Evolutionary conservation across 768 basidiomycete genomes (phyloP).

Genomic region (Tephrocybe sp.): DNA sequence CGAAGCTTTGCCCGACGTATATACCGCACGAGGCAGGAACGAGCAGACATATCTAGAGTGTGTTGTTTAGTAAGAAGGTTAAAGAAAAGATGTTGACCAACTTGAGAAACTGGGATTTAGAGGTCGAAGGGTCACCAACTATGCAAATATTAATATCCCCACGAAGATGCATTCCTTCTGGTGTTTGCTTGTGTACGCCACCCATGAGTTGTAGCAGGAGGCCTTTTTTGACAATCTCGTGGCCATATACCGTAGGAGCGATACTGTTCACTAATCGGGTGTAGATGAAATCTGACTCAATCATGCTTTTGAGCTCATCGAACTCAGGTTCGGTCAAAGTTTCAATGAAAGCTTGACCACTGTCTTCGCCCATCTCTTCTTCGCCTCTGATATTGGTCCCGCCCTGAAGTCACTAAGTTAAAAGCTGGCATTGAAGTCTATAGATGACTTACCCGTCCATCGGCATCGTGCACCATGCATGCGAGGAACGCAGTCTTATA

Average conservation of each 20-base stretch:
- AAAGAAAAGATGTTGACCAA: conserved; percentile 35
- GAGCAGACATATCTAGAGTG: conserved; percentile 86
- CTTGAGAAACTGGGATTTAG: conserved; percentile 99
- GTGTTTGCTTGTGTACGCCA: conserved; percentile 95
- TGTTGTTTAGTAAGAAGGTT: neutral
- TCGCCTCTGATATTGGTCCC: conserved; percentile 91
- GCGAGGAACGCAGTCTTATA: conserved; percentile 99
- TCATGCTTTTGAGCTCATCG: conserved; percentile 93
- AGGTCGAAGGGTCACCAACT: conserved; percentile 94
- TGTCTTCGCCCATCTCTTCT: conserved; percentile 74
- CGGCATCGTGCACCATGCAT: conserved; percentile 94
- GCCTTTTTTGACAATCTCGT: conserved; percentile 99
- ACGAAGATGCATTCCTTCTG: conserved; percentile 96
- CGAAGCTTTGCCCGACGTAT: conserved; percentile 99
- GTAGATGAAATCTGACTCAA: conserved; percentile 93
- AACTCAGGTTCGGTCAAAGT: conserved; percentile 92
- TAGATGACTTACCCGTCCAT: conserved; percentile 72
- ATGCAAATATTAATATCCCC: conserved; percentile 99
- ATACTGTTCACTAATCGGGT: conserved; percentile 90
- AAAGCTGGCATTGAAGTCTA: neutral
- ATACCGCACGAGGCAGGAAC: conserved; percentile 95
- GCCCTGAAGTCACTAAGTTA: conserved; percentile 42
- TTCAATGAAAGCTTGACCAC: conserved; percentile 80
- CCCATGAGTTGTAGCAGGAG: conserved; percentile 95
- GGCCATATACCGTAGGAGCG: conserved; percentile 97